Conservation (phyloP, 2,329 filamentous ascomycete genomes). For the Teratosphaeria gauchensis region DNA sequence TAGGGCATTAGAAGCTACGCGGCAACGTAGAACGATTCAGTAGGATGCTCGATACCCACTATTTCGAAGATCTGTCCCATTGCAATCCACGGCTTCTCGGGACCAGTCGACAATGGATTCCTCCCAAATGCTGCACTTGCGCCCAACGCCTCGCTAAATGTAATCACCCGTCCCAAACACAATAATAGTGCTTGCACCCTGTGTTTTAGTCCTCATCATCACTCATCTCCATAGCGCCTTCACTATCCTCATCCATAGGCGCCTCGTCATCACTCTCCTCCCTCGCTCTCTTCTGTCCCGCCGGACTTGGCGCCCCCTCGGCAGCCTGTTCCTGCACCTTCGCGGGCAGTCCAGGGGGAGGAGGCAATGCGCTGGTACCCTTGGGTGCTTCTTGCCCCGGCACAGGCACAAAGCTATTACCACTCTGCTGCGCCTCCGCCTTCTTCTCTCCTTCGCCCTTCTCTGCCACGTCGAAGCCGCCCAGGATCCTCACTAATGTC, state of each 20-base stretch:
- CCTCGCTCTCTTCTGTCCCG: slow-evolving; percentile 47
- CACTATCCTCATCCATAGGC: slow-evolving; percentile 37
- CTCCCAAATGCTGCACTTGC: not conserved
- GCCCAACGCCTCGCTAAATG: not conserved
- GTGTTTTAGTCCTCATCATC: slow-evolving; percentile 53
- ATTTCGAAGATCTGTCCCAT: not conserved
- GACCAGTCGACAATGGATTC: not conserved
- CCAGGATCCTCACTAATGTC: slow-evolving; percentile 49
- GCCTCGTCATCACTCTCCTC: slow-evolving; percentile 32
- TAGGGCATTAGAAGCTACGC: not conserved
- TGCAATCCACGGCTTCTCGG: not conserved
- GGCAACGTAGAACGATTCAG: not conserved
- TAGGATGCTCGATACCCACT: not conserved
- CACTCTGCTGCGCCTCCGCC: not conserved
- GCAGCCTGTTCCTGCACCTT: slow-evolving; percentile 20
- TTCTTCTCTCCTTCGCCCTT: not conserved
- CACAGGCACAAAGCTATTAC: not conserved
- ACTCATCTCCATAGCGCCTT: slow-evolving; percentile 56
- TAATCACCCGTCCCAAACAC: not conserved
- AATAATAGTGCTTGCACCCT: not conserved
- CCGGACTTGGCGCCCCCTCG: slow-evolving; percentile 41
- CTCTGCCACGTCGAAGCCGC: not conserved
- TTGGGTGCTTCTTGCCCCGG: not conserved
- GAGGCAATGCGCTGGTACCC: slow-evolving; percentile 65
- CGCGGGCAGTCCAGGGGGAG: slow-evolving; percentile 30